phyloP scores from a whole-genome alignment of 2,329 filamentous ascomycete genomes.

The Beauveria sp. region DNA sequence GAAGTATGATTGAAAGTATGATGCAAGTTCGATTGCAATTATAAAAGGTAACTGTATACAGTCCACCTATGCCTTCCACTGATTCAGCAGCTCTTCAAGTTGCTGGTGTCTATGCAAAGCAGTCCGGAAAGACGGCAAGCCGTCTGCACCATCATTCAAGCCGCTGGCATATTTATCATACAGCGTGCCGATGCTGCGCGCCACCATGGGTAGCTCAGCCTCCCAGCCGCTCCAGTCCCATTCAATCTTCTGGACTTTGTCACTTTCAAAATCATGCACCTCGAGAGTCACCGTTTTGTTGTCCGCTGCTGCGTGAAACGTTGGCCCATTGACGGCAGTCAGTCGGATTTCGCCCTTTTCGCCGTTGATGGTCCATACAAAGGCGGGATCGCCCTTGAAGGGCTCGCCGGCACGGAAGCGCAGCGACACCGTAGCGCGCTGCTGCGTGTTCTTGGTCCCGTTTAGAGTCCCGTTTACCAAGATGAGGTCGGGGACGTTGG shows the following conservation, averaged over 20 bases:
- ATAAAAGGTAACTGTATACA: neutral
- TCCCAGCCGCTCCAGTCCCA: conserved; percentile 5
- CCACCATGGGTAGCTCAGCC: conserved; percentile 24
- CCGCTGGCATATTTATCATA: conserved; percentile 47
- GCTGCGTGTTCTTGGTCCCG: conserved; percentile 17
- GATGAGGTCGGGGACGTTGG: conserved; percentile 38
- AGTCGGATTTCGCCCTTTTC: conserved; percentile 43
- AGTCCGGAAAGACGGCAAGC: conserved; percentile 29
- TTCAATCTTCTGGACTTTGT: conserved; percentile 21
- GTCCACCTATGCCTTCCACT: neutral
- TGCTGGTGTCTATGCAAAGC: conserved; percentile 41
- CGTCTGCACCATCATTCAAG: conserved; percentile 4
- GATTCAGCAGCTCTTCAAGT: conserved; percentile 28
- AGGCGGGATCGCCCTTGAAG: conserved; percentile 37
- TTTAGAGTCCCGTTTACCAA: conserved; percentile 28
- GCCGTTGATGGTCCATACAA: conserved; percentile 45
- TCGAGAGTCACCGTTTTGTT: conserved; percentile 37
- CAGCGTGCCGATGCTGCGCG: conserved; percentile 43
- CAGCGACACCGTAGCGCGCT: conserved; percentile 34
- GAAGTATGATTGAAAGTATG: conserved; percentile 19
- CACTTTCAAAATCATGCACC: conserved; percentile 41
- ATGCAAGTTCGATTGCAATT: too few relatives aligned
- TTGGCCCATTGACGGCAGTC: conserved; percentile 20
- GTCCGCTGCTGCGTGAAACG: conserved; percentile 26
- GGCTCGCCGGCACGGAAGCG: conserved; percentile 40